Percentiles rank a stretch among this genome's conserved stretches.
Evolutionary conservation across 2,329 filamentous ascomycete species (phyloP).

Genomic region (Beauveria sp.): DNA sequence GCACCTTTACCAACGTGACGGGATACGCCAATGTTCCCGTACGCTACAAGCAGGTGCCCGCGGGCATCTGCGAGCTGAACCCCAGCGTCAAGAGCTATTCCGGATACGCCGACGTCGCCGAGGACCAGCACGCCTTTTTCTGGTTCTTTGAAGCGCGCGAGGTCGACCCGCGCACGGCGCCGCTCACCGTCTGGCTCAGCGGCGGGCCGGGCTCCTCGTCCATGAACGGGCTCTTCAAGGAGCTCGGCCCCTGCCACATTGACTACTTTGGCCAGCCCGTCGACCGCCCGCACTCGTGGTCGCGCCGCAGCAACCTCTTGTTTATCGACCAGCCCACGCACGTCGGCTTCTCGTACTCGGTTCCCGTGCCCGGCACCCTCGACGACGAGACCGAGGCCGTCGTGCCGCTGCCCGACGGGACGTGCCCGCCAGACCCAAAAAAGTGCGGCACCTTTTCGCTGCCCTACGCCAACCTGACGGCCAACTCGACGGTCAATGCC

Average conservation of each 20-base stretch:
- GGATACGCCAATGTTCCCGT: conserved; percentile 16
- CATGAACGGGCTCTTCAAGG: conserved; percentile 16
- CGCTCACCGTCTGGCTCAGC: conserved; percentile 49
- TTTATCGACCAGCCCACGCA: conserved; percentile 58
- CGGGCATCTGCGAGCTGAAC: conserved; percentile 39
- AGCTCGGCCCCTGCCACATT: conserved; percentile 30
- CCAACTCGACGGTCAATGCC: conserved; percentile 3
- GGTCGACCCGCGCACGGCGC: conserved; percentile 18
- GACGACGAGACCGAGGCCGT: neutral
- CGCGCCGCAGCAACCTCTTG: conserved; percentile 42
- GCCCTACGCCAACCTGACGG: neutral
- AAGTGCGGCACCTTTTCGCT: conserved; percentile 24
- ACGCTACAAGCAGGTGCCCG: conserved; percentile 13
- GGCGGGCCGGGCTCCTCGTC: conserved; percentile 46
- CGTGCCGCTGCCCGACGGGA: conserved; percentile 11
- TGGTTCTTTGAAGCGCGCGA: conserved; percentile 24
- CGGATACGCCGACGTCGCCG: conserved; percentile 43
- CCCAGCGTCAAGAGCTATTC: conserved; percentile 27
- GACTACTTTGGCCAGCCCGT: conserved; percentile 43
- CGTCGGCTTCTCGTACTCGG: conserved; percentile 57
- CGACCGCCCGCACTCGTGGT: conserved; percentile 56
- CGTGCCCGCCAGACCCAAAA: conserved; percentile 27
- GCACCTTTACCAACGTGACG: conserved; percentile 10
- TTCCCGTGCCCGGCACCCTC: conserved; percentile 40
- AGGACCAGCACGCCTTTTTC: conserved; percentile 16